Percentiles rank a stretch among this genome's conserved stretches.
phyloP scores from a whole-genome alignment of 371 early-diverging fungal species.

The Actinomortierella ambigua region DNA sequence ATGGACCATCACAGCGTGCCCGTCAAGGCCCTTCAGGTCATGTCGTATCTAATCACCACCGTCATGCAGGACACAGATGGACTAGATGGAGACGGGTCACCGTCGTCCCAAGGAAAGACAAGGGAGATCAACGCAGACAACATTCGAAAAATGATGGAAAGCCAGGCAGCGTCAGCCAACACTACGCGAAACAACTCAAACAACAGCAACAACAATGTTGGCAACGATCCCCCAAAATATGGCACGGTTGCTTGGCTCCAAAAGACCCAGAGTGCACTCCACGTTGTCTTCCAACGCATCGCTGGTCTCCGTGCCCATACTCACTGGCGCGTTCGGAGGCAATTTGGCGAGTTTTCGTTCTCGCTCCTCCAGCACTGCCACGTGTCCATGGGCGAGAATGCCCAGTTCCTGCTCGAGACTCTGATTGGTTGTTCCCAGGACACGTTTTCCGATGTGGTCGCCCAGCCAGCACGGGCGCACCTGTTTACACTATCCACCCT shows the following conservation, averaged over 20 bases:
- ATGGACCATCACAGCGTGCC: conserved; percentile 33
- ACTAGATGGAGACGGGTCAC: not conserved
- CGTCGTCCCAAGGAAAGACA: not conserved
- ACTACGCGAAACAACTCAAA: not conserved
- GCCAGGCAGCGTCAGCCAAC: not conserved
- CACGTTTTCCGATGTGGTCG: conserved; percentile 19
- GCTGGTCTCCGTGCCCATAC: conserved; percentile 16
- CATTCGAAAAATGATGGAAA: conserved; percentile 30
- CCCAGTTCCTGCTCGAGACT: conserved; percentile 35
- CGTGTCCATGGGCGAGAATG: conserved; percentile 1
- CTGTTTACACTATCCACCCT: conserved; percentile 12
- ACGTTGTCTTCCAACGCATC: conserved; percentile 21
- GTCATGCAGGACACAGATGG: conserved; percentile 3
- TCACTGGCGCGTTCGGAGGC: conserved; percentile 33
- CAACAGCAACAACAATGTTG: not conserved
- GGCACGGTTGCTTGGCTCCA: conserved; percentile 23
- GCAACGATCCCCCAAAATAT: not conserved
- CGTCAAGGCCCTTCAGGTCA: conserved; percentile 13
- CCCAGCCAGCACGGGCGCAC: conserved; percentile 1
- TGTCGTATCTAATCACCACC: conserved; percentile 18
- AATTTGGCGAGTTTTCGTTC: conserved; percentile 26
- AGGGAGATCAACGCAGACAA: conserved; percentile 3
- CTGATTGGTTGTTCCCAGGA: conserved; percentile 34
- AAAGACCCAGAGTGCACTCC: conserved; percentile 11
- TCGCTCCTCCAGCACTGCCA: conserved; percentile 25